These are phyloP conservation scores for Stellera chamaejasme DNA, from an alignment of 345 rosid genomes.

Conservation along the genomic window DNA sequence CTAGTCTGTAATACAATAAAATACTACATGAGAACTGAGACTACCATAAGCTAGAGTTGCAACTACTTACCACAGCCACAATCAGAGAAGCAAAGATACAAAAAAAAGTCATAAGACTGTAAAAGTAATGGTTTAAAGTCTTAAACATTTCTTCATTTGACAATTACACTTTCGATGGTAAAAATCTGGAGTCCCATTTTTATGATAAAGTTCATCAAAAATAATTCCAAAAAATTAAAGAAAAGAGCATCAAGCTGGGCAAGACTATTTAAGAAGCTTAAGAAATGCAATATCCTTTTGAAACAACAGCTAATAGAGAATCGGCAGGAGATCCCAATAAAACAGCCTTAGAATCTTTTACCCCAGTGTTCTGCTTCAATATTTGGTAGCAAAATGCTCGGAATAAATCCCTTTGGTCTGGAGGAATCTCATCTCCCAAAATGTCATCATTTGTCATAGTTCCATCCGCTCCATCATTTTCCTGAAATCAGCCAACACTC, in stretches of 20 bases:
- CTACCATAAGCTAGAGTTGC: not conserved
- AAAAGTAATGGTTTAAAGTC: too few species aligned
- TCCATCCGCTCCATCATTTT: conserved; percentile 40
- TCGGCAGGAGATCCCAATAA: not conserved
- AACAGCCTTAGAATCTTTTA: conserved; percentile 20
- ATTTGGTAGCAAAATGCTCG: conserved; percentile 60
- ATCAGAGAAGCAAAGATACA: too few species aligned
- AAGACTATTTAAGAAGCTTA: too few species aligned
- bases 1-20: conserved; percentile 43
- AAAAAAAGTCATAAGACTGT: too few species aligned
- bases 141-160: too few species aligned
- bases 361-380: conserved; percentile 58
- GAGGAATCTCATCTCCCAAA: conserved; percentile 93
- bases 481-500: conserved; percentile 34
- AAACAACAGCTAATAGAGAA: too few species aligned
- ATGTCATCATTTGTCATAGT: conserved; percentile 89
- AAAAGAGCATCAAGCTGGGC: too few species aligned
- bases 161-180: too few species aligned
- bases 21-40: conserved; percentile 13
- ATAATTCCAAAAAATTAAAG: too few species aligned
- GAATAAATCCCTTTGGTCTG: conserved; percentile 56
- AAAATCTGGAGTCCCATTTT: too few species aligned
- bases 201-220: too few species aligned
- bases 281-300: too few species aligned
- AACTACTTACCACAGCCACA: not conserved